Evolutionary conservation across 805 yeast genomes (phyloP), one percentile per base, ranked within the genome.

Genomic region (Isabelozyma rhagii): DNA sequence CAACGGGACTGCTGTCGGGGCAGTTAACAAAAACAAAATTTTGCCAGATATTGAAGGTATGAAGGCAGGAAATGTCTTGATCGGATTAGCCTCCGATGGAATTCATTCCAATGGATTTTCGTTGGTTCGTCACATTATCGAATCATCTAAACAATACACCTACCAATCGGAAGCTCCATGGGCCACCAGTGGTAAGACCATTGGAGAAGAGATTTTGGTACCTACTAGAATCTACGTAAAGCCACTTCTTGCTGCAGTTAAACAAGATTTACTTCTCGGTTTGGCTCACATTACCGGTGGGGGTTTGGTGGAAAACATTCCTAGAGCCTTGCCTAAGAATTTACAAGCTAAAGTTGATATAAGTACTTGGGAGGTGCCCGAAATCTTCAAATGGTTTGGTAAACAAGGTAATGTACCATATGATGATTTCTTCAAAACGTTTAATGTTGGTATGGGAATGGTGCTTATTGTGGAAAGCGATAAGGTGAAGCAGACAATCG

Each of bases 251-350:
- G 87, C 87, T 44, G 82, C 89, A 1, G 79, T 92, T 54, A 80
- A 78, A 59, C 76, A 86, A 60, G 84, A 78, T 34, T 71, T 87
- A 50, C 64, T 93, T 44, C 76, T 91, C 49, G 99, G 97, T 51
- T 79, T 94, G 64, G 97, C 99, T 2, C 96, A 94, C 63, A 94
- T 94, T 62, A 94, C 99, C 21, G 99, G 99, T 53, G 99, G 99
- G 68, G 99, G 99, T 47, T 77, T 94, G 47, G 85, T 94, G 28
- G 99, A 94, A 70, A 94, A 94, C 69, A 84, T 93, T 51, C 99
- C 99, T 48, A 83, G 99, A 66, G 94, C 96, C 15, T 77, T 94
- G 53, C 99, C 99, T 51, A 71, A 81, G 50, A 69, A 82, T 58
- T 74, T 94, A 53, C 84, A 85, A 60, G 99, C 97, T 11, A 76